Conservation (phyloP, 1,284 basidiomycete genomes). For the Microbotryum silenes-acaulis region DNA sequence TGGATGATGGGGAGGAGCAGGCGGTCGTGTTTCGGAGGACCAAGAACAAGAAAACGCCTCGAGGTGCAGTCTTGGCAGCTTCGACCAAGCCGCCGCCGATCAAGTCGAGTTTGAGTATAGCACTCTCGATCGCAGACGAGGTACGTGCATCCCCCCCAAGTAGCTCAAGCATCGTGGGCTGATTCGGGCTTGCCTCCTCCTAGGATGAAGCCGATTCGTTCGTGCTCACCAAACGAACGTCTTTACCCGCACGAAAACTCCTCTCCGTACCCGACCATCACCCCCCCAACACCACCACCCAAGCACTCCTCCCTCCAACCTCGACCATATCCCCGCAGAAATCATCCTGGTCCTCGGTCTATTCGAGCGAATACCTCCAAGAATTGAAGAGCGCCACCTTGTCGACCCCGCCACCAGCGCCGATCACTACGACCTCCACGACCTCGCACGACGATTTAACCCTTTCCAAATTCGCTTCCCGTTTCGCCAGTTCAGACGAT, state of each 20-base stretch:
- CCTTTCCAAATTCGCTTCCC: conserved; percentile 36
- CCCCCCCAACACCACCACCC: too few relatives aligned
- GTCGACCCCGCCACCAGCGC: conserved; percentile 40
- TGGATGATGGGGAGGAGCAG: too few relatives aligned
- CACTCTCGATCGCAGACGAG: not conserved
- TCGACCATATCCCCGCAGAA: conserved; percentile 50
- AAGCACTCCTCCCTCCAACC: conserved; percentile 40
- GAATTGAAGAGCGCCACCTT: conserved; percentile 66
- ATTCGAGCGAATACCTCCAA: conserved; percentile 68
- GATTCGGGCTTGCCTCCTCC: too few relatives aligned
- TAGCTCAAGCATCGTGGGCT: too few relatives aligned
- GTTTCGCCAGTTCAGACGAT: conserved; percentile 44
- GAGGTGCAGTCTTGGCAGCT: not conserved
- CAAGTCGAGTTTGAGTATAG: conserved; percentile 9
- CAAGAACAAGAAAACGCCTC: too few relatives aligned
- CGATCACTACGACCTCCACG: not conserved
- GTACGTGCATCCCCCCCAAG: too few relatives aligned
- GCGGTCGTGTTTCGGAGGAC: too few relatives aligned
- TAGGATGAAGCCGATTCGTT: not conserved
- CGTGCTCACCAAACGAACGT: not conserved
- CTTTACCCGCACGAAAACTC: too few relatives aligned
- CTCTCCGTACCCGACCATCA: too few relatives aligned
- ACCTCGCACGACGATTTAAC: conserved; percentile 22
- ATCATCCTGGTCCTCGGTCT: conserved; percentile 49
- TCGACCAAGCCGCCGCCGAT: not conserved